Base-by-base conservation (phyloP, 176 grass and related monocot species). In the Oryza glumipatula region DNA sequence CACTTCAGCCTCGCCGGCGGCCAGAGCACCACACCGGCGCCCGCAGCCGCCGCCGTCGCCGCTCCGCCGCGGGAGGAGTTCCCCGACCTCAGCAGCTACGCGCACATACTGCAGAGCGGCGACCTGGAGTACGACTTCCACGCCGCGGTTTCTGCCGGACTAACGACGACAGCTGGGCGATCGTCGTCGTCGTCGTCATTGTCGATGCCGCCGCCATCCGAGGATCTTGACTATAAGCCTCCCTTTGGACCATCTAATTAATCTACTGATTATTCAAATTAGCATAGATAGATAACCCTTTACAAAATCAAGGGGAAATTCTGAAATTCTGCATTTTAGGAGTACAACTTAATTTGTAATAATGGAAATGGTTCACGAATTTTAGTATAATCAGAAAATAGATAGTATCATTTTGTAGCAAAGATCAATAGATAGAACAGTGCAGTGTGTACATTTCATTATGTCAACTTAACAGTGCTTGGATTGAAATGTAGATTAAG, bases 21-120 rank as follows among this genome's bases (percentile, higher is more conserved):
- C 46, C 67, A 1, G 6, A 36, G 39, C 14, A 17, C 45, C 28
- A 0, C 6, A 19, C 54, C 23, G 45, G 16, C 24, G 4, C 28
- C 9, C 7, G 15, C 45, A 0, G 58, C 43, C 3, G 45, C 43
- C 3, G 22, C 16, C 16, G 21, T n/a, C n/a, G 39, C 39, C 28
- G 39, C 39, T 41, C 39, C 39, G 39, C 49, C 54, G 16, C 17
- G 2, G 24, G n/a, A 17, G 13, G 85, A 39, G 48, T 88, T 88
- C 69, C 87, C 90, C 0, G 79, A 86, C 80, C 76, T 92, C 26
- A 0, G 33, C n/a, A 87, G 21, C 49, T 92, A 92, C 54, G 80
- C 87, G 44, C 87, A 83, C 77, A 70, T 92, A 44, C 83, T 89
- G 70, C 83, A 82, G 39, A 92, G 87, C 76, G 80, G 74, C 68